Base-by-base conservation (phyloP, 1,284 basidiomycete genomes). In the Tilletia indica region DNA sequence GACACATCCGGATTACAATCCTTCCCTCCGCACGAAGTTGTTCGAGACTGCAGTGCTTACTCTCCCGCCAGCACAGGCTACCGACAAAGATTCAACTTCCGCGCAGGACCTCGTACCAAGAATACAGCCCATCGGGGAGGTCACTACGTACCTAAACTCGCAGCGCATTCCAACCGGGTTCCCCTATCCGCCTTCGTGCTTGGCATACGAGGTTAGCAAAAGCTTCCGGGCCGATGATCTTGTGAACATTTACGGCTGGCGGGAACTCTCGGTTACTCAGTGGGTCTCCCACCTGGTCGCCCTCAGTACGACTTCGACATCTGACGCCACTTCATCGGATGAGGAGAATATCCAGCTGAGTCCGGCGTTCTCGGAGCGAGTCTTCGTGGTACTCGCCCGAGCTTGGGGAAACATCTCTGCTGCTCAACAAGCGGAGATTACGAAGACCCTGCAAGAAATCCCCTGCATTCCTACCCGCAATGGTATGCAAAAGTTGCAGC, bases 401-500 rank as follows among this genome's bases (percentile, higher is more conserved):
- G 88, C 90, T 0, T 98, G 94, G 93, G 87, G 89, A 19, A 89
- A 89, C 4, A 80, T 95, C 36, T 86, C 90, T 0, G 87, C 88
- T 3, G 81, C 86, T 14, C 86, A 88, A 68, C 91, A 92, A 77
- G 85, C 86, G 1, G 88, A 90, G 4, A 87, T 93, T 4, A 86
- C 87, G 14, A 80, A 85, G 2, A 83, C 90, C 5, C 86, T 97
- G n/a, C 86, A 87, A 70, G 86, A 87, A 0, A 88, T 91, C 69
- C 78, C 89, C 0, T 95, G 93, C 78, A 89, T 99, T n/a, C 94
- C 91, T 0, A 96, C 94, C 0, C 90, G 90, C 2, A 85, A 86
- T 19, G 94, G 94, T 6, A 88, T 96, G 86, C 90, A 89, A 78
- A 77, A 77, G 69, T 93, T 96, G 0, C 85, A 86, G 6, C 89